Evolutionary conservation across 805 yeast genomes (phyloP).

Genomic region (Wickerhamiella dianesei): DNA sequence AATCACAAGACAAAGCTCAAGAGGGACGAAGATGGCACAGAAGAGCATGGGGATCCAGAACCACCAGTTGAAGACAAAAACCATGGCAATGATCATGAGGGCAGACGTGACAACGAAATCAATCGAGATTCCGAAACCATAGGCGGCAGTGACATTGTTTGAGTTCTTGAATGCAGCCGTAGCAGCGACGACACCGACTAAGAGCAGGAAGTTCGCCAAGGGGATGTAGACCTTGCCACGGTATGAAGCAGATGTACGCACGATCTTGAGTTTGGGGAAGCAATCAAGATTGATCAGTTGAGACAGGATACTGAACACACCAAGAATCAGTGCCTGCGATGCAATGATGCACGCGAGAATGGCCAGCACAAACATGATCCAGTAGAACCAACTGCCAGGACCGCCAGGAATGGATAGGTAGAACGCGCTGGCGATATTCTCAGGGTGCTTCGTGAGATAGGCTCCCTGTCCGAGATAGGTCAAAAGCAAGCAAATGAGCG

Average conservation of each 20-base stretch:
- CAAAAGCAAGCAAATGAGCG: constrained; percentile 31
- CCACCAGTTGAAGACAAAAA: constrained; percentile 33
- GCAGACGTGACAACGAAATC: constrained; percentile 41
- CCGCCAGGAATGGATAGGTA: constrained; percentile 41
- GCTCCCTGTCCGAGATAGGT: constrained; percentile 49
- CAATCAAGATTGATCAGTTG: constrained; percentile 43
- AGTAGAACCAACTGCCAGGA: constrained; percentile 31
- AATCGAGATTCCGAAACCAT: constrained; percentile 44
- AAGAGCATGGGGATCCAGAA: constrained; percentile 28
- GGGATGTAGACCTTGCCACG: constrained; percentile 44
- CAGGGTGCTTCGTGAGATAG: constrained; percentile 31
- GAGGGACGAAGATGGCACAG: constrained; percentile 31
- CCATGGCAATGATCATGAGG: constrained; percentile 34
- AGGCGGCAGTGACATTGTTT: constrained; percentile 42
- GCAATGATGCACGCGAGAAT: constrained; percentile 46
- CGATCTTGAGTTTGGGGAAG: constrained; percentile 36
- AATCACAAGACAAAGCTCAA: constrained; percentile 35
- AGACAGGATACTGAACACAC: constrained; percentile 39
- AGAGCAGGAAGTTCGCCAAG: constrained; percentile 34
- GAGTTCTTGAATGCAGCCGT: constrained; percentile 41
- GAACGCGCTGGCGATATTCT: constrained; percentile 31
- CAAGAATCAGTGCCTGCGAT: constrained; percentile 44
- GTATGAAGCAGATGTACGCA: constrained; percentile 33
- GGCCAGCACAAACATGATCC: constrained; percentile 38
- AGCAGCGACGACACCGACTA: constrained; percentile 38